Conservation (phyloP, 1,284 basidiomycete genomes). For the Sutorius eximius region DNA sequence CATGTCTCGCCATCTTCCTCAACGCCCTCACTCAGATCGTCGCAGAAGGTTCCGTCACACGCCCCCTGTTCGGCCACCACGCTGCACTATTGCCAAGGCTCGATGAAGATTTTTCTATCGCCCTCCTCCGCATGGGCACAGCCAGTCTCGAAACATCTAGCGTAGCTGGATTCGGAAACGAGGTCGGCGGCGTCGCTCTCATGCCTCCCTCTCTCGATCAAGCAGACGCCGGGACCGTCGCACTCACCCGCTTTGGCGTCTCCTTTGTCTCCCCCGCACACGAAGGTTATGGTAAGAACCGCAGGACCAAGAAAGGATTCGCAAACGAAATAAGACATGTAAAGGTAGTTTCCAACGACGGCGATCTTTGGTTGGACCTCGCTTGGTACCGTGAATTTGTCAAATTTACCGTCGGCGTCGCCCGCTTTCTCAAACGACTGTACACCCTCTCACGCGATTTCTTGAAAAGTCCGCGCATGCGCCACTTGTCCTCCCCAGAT, state of each 20-base stretch:
- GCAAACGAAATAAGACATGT: conserved; percentile 51
- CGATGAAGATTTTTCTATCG: conserved; percentile 74
- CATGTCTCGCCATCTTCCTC: conserved; percentile 55
- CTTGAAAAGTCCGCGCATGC: conserved; percentile 19
- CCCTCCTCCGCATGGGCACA: conserved; percentile 67
- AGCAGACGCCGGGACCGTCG: conserved; percentile 33
- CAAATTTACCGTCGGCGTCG: conserved; percentile 37
- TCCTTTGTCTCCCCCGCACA: conserved; percentile 36
- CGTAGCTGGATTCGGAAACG: conserved; percentile 69
- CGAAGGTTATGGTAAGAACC: conserved; percentile 21
- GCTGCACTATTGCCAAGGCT: conserved; percentile 45
- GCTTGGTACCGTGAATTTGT: conserved; percentile 50
- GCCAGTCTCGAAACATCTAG: conserved; percentile 73
- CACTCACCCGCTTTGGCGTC: conserved; percentile 46
- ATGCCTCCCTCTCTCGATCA: conserved; percentile 25
- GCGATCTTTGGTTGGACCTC: conserved; percentile 43
- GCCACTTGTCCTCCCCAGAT: neutral
- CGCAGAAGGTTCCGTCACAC: conserved; percentile 48
- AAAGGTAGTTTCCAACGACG: conserved; percentile 36
- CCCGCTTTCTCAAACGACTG: conserved; percentile 41
- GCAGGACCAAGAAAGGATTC: conserved; percentile 38
- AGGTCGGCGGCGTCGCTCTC: conserved; percentile 55
- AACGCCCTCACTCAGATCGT: conserved; percentile 65
- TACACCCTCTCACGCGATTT: conserved; percentile 29
- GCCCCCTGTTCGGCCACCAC: conserved; percentile 49